Conservation (phyloP, 257 asterid species). For the Plantago elongata region DNA sequence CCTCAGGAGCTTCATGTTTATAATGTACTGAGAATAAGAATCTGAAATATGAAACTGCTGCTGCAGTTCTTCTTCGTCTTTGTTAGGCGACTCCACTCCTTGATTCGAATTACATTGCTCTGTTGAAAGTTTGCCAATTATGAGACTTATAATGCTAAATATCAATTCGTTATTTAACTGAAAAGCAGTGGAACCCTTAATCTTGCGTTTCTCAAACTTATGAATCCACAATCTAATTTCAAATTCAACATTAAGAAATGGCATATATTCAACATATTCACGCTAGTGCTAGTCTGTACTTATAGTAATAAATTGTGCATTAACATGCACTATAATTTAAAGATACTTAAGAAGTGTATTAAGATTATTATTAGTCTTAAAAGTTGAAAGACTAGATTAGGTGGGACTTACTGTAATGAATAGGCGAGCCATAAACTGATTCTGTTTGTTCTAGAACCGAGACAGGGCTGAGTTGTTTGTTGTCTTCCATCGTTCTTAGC, state of each 20-base stretch:
- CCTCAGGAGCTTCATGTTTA: slow-evolving; percentile 55
- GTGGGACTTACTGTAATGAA: slow-evolving; percentile 31
- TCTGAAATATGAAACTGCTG: slow-evolving; percentile 5
- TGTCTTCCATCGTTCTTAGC: slow-evolving; percentile 25
- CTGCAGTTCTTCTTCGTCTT: slow-evolving; percentile 10
- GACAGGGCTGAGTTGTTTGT: slow-evolving; percentile 55
- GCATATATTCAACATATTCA: too few relatives aligned
- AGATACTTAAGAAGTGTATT: neutral
- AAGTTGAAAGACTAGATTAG: too few relatives aligned
- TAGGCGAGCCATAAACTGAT: slow-evolving; percentile 36
- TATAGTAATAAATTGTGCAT: neutral
- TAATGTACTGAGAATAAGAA: slow-evolving; percentile 30
- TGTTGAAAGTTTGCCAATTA: slow-evolving; percentile 5
- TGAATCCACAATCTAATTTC: too few relatives aligned
- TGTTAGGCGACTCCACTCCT: slow-evolving; percentile 24
- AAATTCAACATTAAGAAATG: too few relatives aligned
- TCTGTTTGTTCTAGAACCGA: slow-evolving; percentile 61
- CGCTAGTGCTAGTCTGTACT: too few relatives aligned
- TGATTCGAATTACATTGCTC: slow-evolving; percentile 22
- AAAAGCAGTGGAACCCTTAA: too few relatives aligned
- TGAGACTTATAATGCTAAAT: too few relatives aligned
- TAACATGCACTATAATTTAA: neutral
- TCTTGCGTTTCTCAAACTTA: too few relatives aligned
- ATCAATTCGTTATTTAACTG: too few relatives aligned
- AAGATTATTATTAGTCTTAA: too few relatives aligned